Conservation (phyloP, 169 alveolate genomes). For the Besnoitia besnoiti region DNA sequence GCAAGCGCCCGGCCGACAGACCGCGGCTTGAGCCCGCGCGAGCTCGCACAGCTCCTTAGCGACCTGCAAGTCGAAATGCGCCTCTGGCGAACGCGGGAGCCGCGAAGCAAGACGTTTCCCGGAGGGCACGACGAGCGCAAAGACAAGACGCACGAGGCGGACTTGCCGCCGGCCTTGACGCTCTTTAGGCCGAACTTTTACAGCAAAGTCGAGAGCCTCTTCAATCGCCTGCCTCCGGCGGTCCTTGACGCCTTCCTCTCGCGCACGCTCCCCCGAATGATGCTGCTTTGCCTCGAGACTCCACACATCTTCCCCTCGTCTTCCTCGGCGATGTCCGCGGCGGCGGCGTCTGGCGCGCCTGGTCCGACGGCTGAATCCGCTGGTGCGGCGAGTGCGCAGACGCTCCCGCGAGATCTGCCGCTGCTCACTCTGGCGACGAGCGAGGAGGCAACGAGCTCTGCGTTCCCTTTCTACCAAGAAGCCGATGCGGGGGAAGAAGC, state of each 20-base stretch:
- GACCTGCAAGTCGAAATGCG: slow-evolving; percentile 20
- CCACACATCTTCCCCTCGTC: slow-evolving; percentile 32
- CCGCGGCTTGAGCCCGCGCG: not conserved
- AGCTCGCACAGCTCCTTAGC: not conserved
- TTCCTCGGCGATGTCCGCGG: not conserved
- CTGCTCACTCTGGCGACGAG: slow-evolving; percentile 5
- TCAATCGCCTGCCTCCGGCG: not conserved
- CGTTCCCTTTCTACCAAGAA: not conserved
- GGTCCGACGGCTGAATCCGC: too few relatives aligned
- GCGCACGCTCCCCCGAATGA: not conserved
- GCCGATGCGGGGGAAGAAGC: not conserved
- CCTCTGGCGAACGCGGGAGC: not conserved
- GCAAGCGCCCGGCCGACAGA: not conserved
- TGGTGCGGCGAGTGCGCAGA: not conserved
- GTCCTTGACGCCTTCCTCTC: not conserved
- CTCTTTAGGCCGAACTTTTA: not conserved
- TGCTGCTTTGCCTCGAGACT: not conserved
- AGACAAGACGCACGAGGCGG: not conserved
- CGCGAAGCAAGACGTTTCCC: not conserved
- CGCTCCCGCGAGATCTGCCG: not conserved
- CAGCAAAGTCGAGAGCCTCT: not conserved
- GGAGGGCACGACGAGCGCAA: not conserved
- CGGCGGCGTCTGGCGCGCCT: too few relatives aligned
- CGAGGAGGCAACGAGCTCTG: not conserved
- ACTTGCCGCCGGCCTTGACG: not conserved